Conservation (phyloP, 345 rosid genomes). For the Geranium rotundifolium region DNA sequence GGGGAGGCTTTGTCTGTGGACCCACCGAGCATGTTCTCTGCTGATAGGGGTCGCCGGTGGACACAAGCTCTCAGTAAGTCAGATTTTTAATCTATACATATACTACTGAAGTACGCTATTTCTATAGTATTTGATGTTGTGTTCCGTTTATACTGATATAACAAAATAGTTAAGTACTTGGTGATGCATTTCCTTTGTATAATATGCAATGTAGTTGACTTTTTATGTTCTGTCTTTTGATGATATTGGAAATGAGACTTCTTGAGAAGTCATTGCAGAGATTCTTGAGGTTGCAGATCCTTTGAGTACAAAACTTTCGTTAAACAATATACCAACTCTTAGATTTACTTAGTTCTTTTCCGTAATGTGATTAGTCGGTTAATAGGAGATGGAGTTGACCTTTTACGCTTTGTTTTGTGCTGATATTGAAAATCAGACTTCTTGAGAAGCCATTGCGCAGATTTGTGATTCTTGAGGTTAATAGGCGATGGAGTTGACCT, state of each 20-base stretch:
- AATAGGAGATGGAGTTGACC: no score
- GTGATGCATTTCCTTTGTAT: neutral
- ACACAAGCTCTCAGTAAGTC: constrained; percentile 62
- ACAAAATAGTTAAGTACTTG: neutral
- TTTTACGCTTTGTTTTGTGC: no score
- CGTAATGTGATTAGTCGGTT: neutral
- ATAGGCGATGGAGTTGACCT: no score
- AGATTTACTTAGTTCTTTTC: neutral
- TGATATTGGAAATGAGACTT: no score
- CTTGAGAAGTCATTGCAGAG: no score
- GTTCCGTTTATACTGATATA: neutral
- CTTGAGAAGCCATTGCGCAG: no score
- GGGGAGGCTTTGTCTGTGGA: constrained; percentile 22
- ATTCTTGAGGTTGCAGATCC: neutral
- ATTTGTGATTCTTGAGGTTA: no score
- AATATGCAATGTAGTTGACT: no score
- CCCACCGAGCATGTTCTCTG: constrained; percentile 29
- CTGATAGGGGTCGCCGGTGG: constrained; percentile 55
- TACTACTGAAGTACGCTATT: no score
- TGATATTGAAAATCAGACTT: no score
- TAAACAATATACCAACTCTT: neutral
- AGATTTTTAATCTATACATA: neutral
- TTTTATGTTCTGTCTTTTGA: no score
- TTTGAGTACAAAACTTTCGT: neutral
- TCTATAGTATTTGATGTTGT: neutral